Evolutionary conservation across 345 rosid species (phyloP).

Genomic region (Gossypium stocksii): DNA sequence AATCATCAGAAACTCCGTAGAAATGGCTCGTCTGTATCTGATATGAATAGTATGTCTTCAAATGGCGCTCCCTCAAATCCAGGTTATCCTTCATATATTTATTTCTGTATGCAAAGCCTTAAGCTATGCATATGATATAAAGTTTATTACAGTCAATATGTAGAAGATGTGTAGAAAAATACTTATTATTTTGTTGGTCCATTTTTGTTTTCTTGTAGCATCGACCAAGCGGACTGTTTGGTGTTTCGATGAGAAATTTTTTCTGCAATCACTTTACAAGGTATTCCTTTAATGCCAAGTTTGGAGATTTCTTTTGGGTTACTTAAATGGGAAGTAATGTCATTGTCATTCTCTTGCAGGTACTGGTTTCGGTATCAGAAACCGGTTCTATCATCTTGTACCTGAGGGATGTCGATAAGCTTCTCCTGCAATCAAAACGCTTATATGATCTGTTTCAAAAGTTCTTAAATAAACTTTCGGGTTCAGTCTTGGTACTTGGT

Average conservation of each 20-base stretch:
- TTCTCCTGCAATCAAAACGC: conserved; percentile 69
- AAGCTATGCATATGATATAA: background rate
- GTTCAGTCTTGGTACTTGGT: conserved; percentile 75
- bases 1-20: conserved; percentile 55
- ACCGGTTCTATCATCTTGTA: conserved; percentile 58
- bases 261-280: conserved; percentile 83
- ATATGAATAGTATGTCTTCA: conserved; percentile 53
- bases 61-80: conserved; percentile 33
- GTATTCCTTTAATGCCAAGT: conserved; percentile 27
- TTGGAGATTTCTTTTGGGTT: background rate
- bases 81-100: conserved; percentile 37
- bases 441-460: conserved; percentile 58
- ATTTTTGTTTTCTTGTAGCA: conserved; percentile 34
- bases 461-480: conserved; percentile 66
- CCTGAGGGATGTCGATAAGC: conserved; percentile 75
- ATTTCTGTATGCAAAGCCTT: background rate
- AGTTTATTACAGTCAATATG: background rate
- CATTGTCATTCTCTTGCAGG: conserved; percentile 37
- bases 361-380: conserved; percentile 61
- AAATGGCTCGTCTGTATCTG: conserved; percentile 66
- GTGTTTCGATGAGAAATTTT: conserved; percentile 75
- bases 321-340: background rate
- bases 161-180: background rate
- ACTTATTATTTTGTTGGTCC: conserved; percentile 6
- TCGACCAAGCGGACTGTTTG: conserved; percentile 48